A percentile compares a stretch with the other conserved stretches of the same genome.
phyloP scores from a whole-genome alignment of 345 rosid species.

The Pistacia atlantica region DNA sequence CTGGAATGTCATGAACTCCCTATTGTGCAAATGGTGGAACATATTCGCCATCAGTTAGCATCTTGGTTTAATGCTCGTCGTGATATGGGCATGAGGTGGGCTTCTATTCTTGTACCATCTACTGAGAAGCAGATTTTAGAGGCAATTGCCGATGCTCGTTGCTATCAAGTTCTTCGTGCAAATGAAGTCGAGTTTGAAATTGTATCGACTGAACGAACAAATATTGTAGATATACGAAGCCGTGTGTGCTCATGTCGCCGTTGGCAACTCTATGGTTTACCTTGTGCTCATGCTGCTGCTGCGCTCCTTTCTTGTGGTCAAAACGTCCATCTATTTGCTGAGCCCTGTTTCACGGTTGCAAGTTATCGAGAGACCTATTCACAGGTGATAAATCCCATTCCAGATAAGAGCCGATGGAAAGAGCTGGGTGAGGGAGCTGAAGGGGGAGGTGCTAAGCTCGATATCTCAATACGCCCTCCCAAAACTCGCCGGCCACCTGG shows the following conservation, averaged over 20 bases:
- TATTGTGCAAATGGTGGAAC: conserved; percentile 92
- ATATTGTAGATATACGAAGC: conserved; percentile 83
- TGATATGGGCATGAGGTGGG: conserved; percentile 80
- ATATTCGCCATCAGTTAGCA: conserved; percentile 62
- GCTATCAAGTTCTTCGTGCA: conserved; percentile 97
- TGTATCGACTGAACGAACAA: conserved; percentile 93
- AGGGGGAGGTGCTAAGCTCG: conserved; percentile 60
- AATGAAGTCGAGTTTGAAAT: conserved; percentile 98
- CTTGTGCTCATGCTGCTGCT: conserved; percentile 97
- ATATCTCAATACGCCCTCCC: conserved; percentile 71
- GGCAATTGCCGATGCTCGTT: conserved; percentile 82
- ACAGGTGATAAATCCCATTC: conserved; percentile 64
- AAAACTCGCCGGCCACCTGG: conserved; percentile 98
- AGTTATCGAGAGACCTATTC: conserved; percentile 81
- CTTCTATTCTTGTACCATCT: conserved; percentile 84
- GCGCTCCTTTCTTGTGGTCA: conserved; percentile 93
- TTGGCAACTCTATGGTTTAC: conserved; percentile 94
- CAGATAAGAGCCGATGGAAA: conserved; percentile 70
- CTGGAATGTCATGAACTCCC: conserved; percentile 97
- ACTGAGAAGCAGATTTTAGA: conserved; percentile 86
- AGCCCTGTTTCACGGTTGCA: conserved; percentile 77
- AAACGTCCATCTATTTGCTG: conserved; percentile 76
- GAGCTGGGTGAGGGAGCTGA: conserved; percentile 65
- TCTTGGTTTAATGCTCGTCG: conserved; percentile 72
- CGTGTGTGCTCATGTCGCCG: conserved; percentile 91